phyloP scores from a whole-genome alignment of 768 basidiomycete genomes.

The Tulasnella sp. region DNA sequence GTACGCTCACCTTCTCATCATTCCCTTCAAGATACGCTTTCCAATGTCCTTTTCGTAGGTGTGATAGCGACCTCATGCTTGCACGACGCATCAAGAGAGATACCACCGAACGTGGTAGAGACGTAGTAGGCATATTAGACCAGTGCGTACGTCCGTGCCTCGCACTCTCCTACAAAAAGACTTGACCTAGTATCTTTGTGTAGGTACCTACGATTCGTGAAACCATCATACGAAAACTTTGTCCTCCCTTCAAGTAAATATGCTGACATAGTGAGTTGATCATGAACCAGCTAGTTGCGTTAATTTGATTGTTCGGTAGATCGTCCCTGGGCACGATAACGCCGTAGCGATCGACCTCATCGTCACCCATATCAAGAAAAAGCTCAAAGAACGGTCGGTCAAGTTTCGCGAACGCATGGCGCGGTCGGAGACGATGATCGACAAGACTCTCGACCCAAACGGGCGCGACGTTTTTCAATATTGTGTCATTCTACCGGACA shows the following conservation, averaged over 20 bases:
- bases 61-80: slow-evolving; percentile 94
- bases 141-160: slow-evolving; percentile 39
- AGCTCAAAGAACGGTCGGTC: slow-evolving; percentile 66
- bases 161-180: background rate
- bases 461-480: slow-evolving; percentile 26
- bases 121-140: slow-evolving; percentile 75
- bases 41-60: slow-evolving; percentile 26
- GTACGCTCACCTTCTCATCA: background rate
- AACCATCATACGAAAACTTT: slow-evolving; percentile 88
- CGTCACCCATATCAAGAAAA: slow-evolving; percentile 73
- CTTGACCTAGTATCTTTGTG: background rate
- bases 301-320: slow-evolving; percentile 35
- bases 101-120: slow-evolving; percentile 73
- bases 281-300: background rate
- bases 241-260: slow-evolving; percentile 75
- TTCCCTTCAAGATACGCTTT: background rate
- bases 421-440: slow-evolving; percentile 26
- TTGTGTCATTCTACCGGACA: slow-evolving; percentile 58
- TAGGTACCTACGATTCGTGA: slow-evolving; percentile 89
- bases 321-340: slow-evolving; percentile 91
- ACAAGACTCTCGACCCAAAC: slow-evolving; percentile 20
- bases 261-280: slow-evolving; percentile 66
- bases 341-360: slow-evolving; percentile 86
- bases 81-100: slow-evolving; percentile 84
- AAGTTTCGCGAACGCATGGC: slow-evolving; percentile 67